A percentile compares a stretch with the other conserved stretches of the same genome.
Conservation (phyloP, 2,329 filamentous ascomycete species). For the Pseudopithomyces chartarum region DNA sequence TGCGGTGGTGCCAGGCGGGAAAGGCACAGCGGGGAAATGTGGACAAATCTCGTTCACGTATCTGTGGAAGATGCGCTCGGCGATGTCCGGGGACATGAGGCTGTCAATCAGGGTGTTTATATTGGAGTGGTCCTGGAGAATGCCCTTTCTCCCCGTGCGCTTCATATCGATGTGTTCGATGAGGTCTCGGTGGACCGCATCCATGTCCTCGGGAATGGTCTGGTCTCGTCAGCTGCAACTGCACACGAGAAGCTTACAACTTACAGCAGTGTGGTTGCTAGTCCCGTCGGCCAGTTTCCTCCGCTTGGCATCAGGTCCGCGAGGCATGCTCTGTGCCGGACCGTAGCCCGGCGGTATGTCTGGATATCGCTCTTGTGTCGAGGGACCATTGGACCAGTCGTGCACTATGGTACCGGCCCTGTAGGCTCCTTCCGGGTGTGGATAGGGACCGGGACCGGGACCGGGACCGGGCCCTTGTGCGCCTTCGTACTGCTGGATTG, state of each 20-base stretch:
- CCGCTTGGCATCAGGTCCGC: conserved; percentile 38
- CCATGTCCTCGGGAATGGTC: conserved; percentile 46
- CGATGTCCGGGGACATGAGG: conserved; percentile 58
- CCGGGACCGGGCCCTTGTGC: conserved; percentile 5
- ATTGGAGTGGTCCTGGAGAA: conserved; percentile 43
- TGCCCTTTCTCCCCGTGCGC: conserved; percentile 32
- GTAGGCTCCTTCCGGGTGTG: conserved; percentile 31
- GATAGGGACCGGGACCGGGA: conserved; percentile 7
- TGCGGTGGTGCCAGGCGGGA: conserved; percentile 59
- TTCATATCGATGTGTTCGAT: conserved; percentile 43
- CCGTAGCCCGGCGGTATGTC: conserved; percentile 39
- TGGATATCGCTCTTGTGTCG: conserved; percentile 18
- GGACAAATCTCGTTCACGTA: conserved; percentile 61
- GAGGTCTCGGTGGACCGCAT: conserved; percentile 43
- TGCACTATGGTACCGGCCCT: conserved; percentile 34
- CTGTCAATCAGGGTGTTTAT: conserved; percentile 47
- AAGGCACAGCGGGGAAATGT: conserved; percentile 63
- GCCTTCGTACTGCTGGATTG: conserved; percentile 26
- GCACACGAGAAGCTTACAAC: conserved; percentile 4
- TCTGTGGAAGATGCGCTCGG: conserved; percentile 61
- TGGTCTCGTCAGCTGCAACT: conserved; percentile 16
- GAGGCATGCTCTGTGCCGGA: conserved; percentile 35
- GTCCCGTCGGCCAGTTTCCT: conserved; percentile 34
- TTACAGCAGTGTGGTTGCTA: conserved; percentile 29
- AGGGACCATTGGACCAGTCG: conserved; percentile 31